Percentiles rank a stretch among this genome's conserved stretches.
Evolutionary conservation across 2,329 filamentous ascomycete genomes (phyloP).

Genomic region (Neodidymelliopsis sp.): DNA sequence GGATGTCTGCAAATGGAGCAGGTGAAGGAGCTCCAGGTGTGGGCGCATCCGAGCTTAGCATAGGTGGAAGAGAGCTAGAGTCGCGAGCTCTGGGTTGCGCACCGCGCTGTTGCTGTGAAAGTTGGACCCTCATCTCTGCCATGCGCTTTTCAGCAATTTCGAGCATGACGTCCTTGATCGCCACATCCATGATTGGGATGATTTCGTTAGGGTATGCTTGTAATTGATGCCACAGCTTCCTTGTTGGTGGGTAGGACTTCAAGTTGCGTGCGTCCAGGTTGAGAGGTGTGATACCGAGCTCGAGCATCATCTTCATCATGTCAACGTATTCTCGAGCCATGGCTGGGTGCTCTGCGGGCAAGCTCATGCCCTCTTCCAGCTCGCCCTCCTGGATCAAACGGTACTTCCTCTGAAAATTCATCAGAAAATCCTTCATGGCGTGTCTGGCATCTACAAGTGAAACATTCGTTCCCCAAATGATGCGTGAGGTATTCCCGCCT

Average conservation of each 20-base stretch:
- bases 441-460: slow-evolving; percentile 89
- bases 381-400: slow-evolving; percentile 90
- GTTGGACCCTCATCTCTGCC: slow-evolving; percentile 66
- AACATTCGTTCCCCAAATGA: slow-evolving; percentile 98
- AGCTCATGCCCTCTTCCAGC: slow-evolving; percentile 73
- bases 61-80: slow-evolving; percentile 75
- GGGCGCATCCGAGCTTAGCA: slow-evolving; percentile 80
- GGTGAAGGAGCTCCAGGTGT: slow-evolving; percentile 45
- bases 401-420: slow-evolving; percentile 92
- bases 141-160: slow-evolving; percentile 85
- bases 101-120: slow-evolving; percentile 65
- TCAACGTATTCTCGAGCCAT: slow-evolving; percentile 84
- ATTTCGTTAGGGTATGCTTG: slow-evolving; percentile 96
- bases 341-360: slow-evolving; percentile 70
- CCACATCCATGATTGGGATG: slow-evolving; percentile 94
- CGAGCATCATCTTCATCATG: slow-evolving; percentile 88
- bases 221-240: slow-evolving; percentile 94
- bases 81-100: slow-evolving; percentile 52
- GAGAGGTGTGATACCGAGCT: slow-evolving; percentile 81
- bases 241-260: slow-evolving; percentile 88
- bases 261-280: slow-evolving; percentile 90
- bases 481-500: slow-evolving; percentile 79
- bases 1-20: slow-evolving; percentile 57
- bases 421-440: slow-evolving; percentile 88
- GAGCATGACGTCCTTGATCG: slow-evolving; percentile 90